Evolutionary conservation across 2,329 filamentous ascomycete genomes (phyloP), one percentile per base, ranked within the genome.

Genomic region (Colletotrichum aenigma): DNA sequence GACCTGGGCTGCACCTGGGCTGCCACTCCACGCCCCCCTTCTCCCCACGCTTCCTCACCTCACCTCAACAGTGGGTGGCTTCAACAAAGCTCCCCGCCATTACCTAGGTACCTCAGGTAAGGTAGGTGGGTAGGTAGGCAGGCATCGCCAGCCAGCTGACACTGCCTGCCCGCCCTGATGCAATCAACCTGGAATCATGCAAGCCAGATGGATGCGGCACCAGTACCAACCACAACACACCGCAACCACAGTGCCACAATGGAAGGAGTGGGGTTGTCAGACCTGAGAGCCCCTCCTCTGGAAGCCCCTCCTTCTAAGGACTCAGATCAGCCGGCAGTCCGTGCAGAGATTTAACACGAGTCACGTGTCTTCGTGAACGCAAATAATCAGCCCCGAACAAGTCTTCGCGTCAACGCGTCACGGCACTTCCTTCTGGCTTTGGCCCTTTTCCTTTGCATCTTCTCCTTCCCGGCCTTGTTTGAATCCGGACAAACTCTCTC

Each of bases 181-280:
- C 70, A 76, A 74, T 74, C 70, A 76, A 74, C 34, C 34, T 36
- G 34, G 34, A 36, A 15, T 74, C 64, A 73, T 74, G 70, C 74
- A 74, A 74, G 74, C 74, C 70, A 76, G 74, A 76, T 73, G 58
- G 64, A 72, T 74, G 70, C 70, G 48, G 74, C 64, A 52, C n/a
- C 43, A 21, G n/a, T 52, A 13, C 43, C 43, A 52, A 52, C 43
- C 43, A 52, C 10, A 52, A 52, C 43, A 60, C 65, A 69, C 74
- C 74, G 70, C 74, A 76, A 76, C 30, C 15, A 38, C 36, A 38
- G 36, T 38, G 16, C 36, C 36, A 16, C 36, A 38, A 16, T 60
- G 74, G 74, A 74, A 68, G 58, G 58, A 73, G 64, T 65, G 70
- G 68, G 72, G 70, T 43, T 48, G 24, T 61, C 28, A 60, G 43